Base-by-base conservation (phyloP, 2,329 filamentous ascomycete genomes). In the Fusarium sp. region DNA sequence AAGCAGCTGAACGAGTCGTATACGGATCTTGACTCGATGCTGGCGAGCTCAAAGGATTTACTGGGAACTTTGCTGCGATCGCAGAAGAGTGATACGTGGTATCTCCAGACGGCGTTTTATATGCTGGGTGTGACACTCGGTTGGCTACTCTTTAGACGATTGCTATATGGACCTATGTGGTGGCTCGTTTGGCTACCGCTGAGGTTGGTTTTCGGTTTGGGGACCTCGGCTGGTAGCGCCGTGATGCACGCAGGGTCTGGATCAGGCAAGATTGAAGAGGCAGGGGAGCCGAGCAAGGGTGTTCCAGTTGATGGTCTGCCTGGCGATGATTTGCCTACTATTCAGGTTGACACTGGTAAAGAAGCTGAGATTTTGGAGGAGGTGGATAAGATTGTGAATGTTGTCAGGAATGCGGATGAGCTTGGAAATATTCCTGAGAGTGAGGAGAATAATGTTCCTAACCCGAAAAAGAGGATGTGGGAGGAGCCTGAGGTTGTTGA, bases 61-160 rank as follows among this genome's bases (percentile, higher is more conserved):
- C 88, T 98, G 10, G 89, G 89, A 9, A 93, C 93, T 20, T 84
- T 99, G 47, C 83, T 98, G 49, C 89, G 89, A 66, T 96, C 93
- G 70, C 94, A 97, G 78, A 99, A 99, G 85, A 96, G 92, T 71
- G 96, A 99, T 78, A 98, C 95, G 4, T 99, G 96, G 96, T 99
- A 99, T 79, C 87, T 99, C 34, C 92, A 96, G 81, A 97, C 93
- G 40, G 90, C 95, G 4, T 90, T 98, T 72, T 97, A 95, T 78
- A 86, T 98, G 73, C 87, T 98, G 18, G 77, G 92, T 24, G 88
- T 83, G 8, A 98, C 94, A 2, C 89, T 95, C 44, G 85, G 84
- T 30, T 99, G 96, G 96, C 86, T 99, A 10, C 78, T 97, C 9
- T 98, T 97, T 77, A 86, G 96, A 29, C 85, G 96, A 46, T 84